phyloP scores from a whole-genome alignment of 352 stramenopile genomes.

The Thraustotheca clavata region DNA sequence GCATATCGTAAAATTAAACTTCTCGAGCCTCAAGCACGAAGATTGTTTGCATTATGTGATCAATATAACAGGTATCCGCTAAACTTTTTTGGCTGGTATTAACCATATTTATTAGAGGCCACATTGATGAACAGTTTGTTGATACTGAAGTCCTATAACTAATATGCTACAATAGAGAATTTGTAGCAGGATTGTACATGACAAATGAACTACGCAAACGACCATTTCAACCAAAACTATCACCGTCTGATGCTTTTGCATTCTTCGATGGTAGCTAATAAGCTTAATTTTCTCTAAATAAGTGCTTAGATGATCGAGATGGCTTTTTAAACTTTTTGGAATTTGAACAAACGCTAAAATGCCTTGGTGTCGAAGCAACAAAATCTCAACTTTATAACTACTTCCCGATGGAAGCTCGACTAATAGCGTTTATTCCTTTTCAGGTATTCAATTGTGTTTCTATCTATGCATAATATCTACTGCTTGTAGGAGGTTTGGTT shows the following conservation, averaged over 20 bases:
- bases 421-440: constrained; percentile 46
- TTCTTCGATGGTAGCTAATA: constrained; percentile 9
- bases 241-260: constrained; percentile 8
- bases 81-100: not conserved
- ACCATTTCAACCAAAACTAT: not conserved
- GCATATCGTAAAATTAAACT: constrained; percentile 54
- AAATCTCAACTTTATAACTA: constrained; percentile 22
- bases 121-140: constrained; percentile 16
- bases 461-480: not conserved
- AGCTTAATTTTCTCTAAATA: not conserved
- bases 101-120: not conserved
- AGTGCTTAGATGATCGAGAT: constrained; percentile 42
- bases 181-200: constrained; percentile 64
- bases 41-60: constrained; percentile 63
- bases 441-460: constrained; percentile 23
- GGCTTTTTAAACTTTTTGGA: constrained; percentile 53
- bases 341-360: constrained; percentile 49
- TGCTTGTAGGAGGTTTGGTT: constrained; percentile 3
- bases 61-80: constrained; percentile 62
- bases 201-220: constrained; percentile 46
- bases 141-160: not conserved
- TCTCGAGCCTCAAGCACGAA: constrained; percentile 53
- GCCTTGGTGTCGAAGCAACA: constrained; percentile 28
- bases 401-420: constrained; percentile 30
- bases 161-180: constrained; percentile 57